A percentile compares a stretch with the other conserved stretches of the same genome.
Conservation (phyloP, 2,329 filamentous ascomycete genomes). For the Lachnellula hyalina region DNA sequence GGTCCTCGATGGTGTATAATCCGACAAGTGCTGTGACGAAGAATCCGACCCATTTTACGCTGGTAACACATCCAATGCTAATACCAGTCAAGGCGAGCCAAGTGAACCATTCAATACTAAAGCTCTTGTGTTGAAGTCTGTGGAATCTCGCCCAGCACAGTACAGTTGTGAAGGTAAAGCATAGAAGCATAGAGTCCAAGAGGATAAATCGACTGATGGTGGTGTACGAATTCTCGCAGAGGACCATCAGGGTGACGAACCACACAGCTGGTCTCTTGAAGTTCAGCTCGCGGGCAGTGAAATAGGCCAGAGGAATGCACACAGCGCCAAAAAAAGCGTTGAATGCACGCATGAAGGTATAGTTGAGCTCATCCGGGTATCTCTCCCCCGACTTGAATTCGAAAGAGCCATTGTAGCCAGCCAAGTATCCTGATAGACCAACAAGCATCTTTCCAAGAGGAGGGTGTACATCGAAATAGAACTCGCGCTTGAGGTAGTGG, state of each 20-base stretch:
- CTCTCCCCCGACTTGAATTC: slow-evolving; percentile 98
- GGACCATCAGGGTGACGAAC: slow-evolving; percentile 93
- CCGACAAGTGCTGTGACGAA: slow-evolving; percentile 95
- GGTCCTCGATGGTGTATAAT: slow-evolving; percentile 89
- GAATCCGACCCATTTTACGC: slow-evolving; percentile 95
- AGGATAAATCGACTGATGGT: slow-evolving; percentile 98
- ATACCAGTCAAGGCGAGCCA: slow-evolving; percentile 93
- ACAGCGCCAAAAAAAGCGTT: slow-evolving; percentile 91
- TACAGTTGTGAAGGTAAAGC: slow-evolving; percentile 96
- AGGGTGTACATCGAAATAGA: slow-evolving; percentile 96
- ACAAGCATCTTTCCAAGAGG: slow-evolving; percentile 98
- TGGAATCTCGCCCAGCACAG: slow-evolving; percentile 98
- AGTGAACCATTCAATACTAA: slow-evolving; percentile 85
- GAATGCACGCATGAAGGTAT: slow-evolving; percentile 97
- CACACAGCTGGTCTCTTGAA: slow-evolving; percentile 84
- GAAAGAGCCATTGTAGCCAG: slow-evolving; percentile 97
- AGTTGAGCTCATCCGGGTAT: slow-evolving; percentile 90
- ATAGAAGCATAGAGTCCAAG: slow-evolving; percentile 96
- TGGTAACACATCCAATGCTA: slow-evolving; percentile 96
- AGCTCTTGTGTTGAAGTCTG: slow-evolving; percentile 76
- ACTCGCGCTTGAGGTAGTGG: slow-evolving; percentile 97
- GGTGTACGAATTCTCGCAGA: slow-evolving; percentile 98
- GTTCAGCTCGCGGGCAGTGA: slow-evolving; percentile 84
- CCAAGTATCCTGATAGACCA: slow-evolving; percentile 89
- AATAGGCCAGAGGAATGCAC: slow-evolving; percentile 92